phyloP scores from a whole-genome alignment of 345 rosid species.

The Euphorbia pulcherrima region DNA sequence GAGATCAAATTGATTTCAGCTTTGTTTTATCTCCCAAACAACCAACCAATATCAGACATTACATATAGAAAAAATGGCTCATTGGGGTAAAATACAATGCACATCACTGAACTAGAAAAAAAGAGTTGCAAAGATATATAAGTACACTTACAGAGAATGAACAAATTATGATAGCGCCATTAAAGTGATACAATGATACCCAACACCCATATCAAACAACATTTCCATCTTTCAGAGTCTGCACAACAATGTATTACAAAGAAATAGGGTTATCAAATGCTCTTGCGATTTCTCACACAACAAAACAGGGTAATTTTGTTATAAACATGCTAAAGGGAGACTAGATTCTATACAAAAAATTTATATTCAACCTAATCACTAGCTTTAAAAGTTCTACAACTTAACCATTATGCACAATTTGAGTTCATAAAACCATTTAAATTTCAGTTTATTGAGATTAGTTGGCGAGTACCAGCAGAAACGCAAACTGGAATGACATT shows the following conservation, averaged over 20 bases:
- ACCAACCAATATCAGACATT: neutral
- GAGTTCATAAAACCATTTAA: neutral
- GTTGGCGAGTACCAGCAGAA: neutral
- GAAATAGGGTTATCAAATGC: neutral
- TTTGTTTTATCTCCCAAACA: neutral
- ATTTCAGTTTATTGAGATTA: neutral
- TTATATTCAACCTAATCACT: neutral
- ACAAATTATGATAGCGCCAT: constrained; percentile 91
- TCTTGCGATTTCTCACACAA: neutral
- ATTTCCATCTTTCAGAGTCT: constrained; percentile 80
- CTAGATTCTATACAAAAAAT: neutral
- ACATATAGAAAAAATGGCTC: neutral
- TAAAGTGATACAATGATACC: constrained; percentile 77
- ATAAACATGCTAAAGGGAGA: neutral
- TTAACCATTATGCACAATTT: neutral
- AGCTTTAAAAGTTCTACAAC: neutral
- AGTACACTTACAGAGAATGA: constrained; percentile 72
- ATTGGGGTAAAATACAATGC: neutral
- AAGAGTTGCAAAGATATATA: neutral
- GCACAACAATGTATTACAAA: constrained; percentile 24
- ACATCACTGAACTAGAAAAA: neutral
- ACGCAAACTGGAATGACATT: no score
- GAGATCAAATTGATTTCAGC: neutral
- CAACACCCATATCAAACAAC: constrained; percentile 96
- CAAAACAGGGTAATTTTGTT: neutral